These are phyloP conservation scores for Inga oerstediana DNA, from an alignment of 306 rosid species.

Conservation along the genomic window DNA sequence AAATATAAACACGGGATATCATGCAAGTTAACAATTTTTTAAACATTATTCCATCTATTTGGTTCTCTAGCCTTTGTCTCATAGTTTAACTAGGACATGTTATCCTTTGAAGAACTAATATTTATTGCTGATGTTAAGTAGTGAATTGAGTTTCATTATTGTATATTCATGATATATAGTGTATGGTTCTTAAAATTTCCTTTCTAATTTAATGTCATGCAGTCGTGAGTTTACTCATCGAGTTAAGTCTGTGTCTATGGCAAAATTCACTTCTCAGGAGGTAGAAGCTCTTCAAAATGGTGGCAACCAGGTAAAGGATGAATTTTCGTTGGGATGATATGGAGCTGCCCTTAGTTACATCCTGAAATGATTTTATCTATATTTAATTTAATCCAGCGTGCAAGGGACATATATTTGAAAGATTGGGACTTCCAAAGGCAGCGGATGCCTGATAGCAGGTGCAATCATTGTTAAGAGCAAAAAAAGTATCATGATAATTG, in stretches of 20 bases:
- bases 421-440: conserved; percentile 91
- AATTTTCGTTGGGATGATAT: conserved; percentile 12
- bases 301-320: conserved; percentile 83
- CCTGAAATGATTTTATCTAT: conserved; percentile 33
- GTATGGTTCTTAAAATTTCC: conserved; percentile 2
- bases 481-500: conserved; percentile 6
- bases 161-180: background rate
- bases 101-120: background rate
- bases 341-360: conserved; percentile 23
- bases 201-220: conserved; percentile 34
- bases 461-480: conserved; percentile 18
- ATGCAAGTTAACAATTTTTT: background rate
- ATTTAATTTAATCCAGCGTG: conserved; percentile 60
- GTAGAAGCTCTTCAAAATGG: conserved; percentile 91
- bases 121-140: background rate
- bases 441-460: conserved; percentile 84
- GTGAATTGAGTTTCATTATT: background rate
- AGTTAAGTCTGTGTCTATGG: conserved; percentile 96
- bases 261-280: conserved; percentile 88
- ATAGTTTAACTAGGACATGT: background rate
- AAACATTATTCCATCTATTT: background rate
- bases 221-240: conserved; percentile 99
- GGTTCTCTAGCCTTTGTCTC: background rate
- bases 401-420: conserved; percentile 81
- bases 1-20: background rate